Conservation (phyloP, 306 rosid genomes). For the Morella rubra region DNA sequence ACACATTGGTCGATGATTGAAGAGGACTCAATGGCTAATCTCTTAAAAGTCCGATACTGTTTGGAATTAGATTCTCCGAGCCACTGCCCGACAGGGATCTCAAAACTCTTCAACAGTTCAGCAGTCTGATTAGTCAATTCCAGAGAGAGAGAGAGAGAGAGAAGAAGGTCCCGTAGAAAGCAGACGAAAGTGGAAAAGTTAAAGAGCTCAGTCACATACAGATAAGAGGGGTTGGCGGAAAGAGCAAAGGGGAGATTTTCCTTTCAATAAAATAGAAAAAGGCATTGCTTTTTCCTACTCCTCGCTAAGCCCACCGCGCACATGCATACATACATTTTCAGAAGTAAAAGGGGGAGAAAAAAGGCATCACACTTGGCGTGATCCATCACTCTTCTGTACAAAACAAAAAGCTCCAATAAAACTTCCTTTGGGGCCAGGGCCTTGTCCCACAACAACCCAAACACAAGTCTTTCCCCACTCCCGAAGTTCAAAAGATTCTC, state of each 20-base stretch:
- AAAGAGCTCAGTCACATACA: too few species aligned
- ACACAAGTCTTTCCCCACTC: neutral
- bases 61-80: neutral
- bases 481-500: slow-evolving; percentile 1
- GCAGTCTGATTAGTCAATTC: too few species aligned
- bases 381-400: neutral
- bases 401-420: neutral
- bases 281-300: slow-evolving; percentile 14
- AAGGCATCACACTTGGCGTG: neutral
- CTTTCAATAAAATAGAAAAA: neutral
- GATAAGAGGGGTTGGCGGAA: neutral
- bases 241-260: slow-evolving; percentile 7
- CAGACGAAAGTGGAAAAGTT: too few species aligned
- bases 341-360: neutral
- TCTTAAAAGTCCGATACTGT: too few species aligned
- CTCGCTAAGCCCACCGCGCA: slow-evolving; percentile 3
- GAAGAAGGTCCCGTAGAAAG: too few species aligned
- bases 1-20: too few species aligned
- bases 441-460: slow-evolving; percentile 3
- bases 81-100: neutral
- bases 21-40: too few species aligned
- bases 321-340: neutral
- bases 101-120: too few species aligned
- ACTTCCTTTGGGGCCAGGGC: neutral
- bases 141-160: too few species aligned